Evolutionary conservation across 768 basidiomycete species (phyloP), one percentile per base, ranked within the genome.

Genomic region (Lanmaoa rubissima): DNA sequence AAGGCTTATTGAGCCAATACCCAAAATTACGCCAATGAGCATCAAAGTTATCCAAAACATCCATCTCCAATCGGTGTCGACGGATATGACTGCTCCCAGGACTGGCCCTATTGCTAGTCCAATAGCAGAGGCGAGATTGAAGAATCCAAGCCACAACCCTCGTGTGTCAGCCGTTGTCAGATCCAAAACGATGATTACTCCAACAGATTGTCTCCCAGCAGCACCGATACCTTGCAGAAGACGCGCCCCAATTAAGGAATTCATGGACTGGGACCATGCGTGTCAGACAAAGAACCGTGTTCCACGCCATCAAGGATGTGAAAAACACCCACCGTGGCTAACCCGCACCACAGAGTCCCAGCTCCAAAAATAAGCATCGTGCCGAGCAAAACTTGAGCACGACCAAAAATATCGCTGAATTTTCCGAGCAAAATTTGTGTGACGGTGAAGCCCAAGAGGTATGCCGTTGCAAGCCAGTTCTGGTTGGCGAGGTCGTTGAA

Each of bases 21-120:
- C 40, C 28, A 75, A 32, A 8, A 70, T 75, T 2, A 73, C 16
- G 24, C 55, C 65, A 24, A 75, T 74, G 54, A 75, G 69, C 9
- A 73, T 62, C 39, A 73, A 47, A 0, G 74, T 73, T 53, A 77
- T 78, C 67, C 76, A 79, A 65, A 79, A 79, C 45, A 76, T 62
- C 79, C 79, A 80, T 59, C 79, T 65, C 79, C 79, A 80, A 8
- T 70, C 46, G 9, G 74, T 60, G 41, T 78, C 70, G 59, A 77
- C 74, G 5, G 78, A 74, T 48, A 81, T 70, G 38, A 76, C 63
- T 21, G 80, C 80, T 8, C 79, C 80, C 5, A 81, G 58, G 13
- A 81, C 70, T 3, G 79, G 80, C 1, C 80, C 79, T 39, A 78
- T 65, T 38, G 80, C 74, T 9, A 75, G 66, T n/a, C 79, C 78